Evolutionary conservation across 192 early-diverging fungal genomes (phyloP), one percentile per base, ranked within the genome.

Genomic region (Coemansia javaensis): DNA sequence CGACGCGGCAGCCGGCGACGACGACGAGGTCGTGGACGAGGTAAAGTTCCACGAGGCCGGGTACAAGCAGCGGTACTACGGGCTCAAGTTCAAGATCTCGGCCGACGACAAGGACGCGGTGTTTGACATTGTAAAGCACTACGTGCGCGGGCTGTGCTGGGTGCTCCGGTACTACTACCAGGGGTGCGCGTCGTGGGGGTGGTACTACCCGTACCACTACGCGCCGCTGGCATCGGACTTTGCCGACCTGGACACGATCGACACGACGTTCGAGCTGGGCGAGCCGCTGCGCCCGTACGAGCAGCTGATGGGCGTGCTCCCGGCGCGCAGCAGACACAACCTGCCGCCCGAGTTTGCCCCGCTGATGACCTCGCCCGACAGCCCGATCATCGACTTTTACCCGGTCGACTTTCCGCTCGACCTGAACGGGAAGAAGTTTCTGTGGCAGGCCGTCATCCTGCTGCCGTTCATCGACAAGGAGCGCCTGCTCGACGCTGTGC

Each of bases 191-290:
- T 97, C 94, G 14, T 99, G 96, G 96, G 83, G 77, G 28, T 99
- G 94, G 94, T 99, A 89, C 77, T 99, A 90, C 50, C 94, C 94
- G 6, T 98, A 90, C 66, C 90, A 97, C 77, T 99, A 98, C 56
- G 87, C 95, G 16, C 94, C 94, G 1, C 71, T 90, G 47, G 84
- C 87, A 4, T 84, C 82, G 0, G 92, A 98, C 61, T 86, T 96
- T 44, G 50, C 72, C 7, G 81, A 91, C 58, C 70, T 99, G 44
- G 81, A 65, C 37, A 65, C 81, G 27, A 68, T 92, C 53, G 65
- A 85, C 41, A 71, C 90, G 48, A 56, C 85, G 25, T 93, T 98
- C 53, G 86, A 96, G 16, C 67, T 88, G 17, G 90, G 90, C 30
- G 62, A 71, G 15, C 94, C 96, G 1, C 85, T 99, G 50, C 77